Conservation (phyloP, 225 moss, liverwort and hornwort genomes). For the Polytrichum formosum region DNA sequence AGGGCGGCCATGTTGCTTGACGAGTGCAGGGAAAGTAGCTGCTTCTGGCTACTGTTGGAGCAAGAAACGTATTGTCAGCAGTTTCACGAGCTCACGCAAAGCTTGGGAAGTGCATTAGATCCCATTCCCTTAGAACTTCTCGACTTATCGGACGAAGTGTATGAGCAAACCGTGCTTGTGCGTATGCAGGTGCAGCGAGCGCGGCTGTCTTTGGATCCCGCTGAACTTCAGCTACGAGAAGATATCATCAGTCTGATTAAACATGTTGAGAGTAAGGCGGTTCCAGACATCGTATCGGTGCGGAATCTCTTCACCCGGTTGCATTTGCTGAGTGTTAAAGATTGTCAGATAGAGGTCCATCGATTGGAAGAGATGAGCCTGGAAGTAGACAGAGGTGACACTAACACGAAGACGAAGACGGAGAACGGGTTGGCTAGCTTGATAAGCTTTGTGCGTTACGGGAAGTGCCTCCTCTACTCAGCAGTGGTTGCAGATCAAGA, state of each 20-base stretch:
- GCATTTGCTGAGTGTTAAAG: constrained; percentile 27
- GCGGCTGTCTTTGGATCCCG: constrained; percentile 18
- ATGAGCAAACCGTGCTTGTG: constrained; percentile 51
- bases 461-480: constrained; percentile 49
- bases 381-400: constrained; percentile 13
- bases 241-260: constrained; percentile 33
- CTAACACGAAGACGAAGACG: constrained; percentile 1
- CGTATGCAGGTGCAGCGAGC: constrained; percentile 50
- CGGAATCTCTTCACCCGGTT: constrained; percentile 31
- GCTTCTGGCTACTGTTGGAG: constrained; percentile 25
- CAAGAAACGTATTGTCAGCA: constrained; percentile 14
- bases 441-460: constrained; percentile 53
- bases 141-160: constrained; percentile 36
- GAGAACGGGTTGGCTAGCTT: constrained; percentile 33
- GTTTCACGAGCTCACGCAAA: constrained; percentile 22
- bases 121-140: constrained; percentile 21
- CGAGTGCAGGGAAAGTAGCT: constrained; percentile 21
- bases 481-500: constrained; percentile 12
- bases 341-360: constrained; percentile 55
- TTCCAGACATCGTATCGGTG: constrained; percentile 19
- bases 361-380: constrained; percentile 43
- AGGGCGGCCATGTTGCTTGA: constrained; percentile 26
- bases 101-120: constrained; percentile 19
- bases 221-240: constrained; percentile 36
- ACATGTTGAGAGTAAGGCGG: constrained; percentile 33